Evolutionary conservation across 139 green algal genomes (phyloP), one percentile per base, ranked within the genome.

Genomic region (Chlorella sp.): DNA sequence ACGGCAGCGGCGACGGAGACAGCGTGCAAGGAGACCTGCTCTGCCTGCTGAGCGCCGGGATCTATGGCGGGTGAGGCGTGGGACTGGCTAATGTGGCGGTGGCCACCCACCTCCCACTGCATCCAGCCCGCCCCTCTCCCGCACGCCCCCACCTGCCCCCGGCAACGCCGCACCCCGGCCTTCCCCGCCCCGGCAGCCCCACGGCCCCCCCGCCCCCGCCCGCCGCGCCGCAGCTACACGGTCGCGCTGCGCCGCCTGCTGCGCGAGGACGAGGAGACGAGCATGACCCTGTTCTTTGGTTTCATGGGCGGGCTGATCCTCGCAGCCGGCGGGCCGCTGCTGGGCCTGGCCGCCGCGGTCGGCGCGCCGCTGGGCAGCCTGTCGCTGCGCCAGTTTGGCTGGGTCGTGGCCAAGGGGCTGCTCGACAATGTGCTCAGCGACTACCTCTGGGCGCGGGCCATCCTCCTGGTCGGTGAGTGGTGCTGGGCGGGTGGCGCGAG

Each of bases 381-480:
- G 43, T 79, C 61, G 42, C 85, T 73, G 61, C 46, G 43, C 33
- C 48, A 67, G 36, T 66, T 84, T 61, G 69, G 76, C 5, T 50
- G 78, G 14, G 59, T 80, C 14, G 48, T 86, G 33, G 65, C 62
- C 56, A 86, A 86, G 38, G 94, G 93, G 2, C 81, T 99, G 33
- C 66, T 97, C 5, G 95, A 99, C 81, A 98, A 99, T 73, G 93
- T 97, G 31, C 72, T 98, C 38, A 91, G 87, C 7, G 96, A 99
- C 83, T 98, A 97, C 80, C 86, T 98, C 12, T 99, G 96, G 96
- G 95, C 94, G 0, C 78, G 91, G 0, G 91, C 96, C 19, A 95
- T 99, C 11, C 83, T 99, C 60, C 82, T 99, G 25, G 81, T 97
- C 50, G 89, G 84, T 82, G 74, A 56, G 74, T 40, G 15, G n/a